These are phyloP conservation scores for Magnusiomyces magnusii DNA, from an alignment of 1,139 yeast species.

Conservation along the genomic window DNA sequence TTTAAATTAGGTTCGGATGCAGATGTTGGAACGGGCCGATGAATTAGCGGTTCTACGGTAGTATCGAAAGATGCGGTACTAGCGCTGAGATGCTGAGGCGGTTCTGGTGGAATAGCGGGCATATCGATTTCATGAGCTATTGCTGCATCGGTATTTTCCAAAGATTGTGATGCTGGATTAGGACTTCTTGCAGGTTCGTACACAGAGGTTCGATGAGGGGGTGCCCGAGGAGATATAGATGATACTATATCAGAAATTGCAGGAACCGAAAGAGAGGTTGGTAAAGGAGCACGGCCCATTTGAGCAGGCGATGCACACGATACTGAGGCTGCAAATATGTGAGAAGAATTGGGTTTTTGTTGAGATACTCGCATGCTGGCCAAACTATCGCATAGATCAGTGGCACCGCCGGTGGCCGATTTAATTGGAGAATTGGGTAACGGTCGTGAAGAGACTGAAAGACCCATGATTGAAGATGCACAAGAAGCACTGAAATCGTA, in stretches of 20 bases:
- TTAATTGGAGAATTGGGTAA: background rate
- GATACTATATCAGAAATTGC: background rate
- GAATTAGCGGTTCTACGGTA: background rate
- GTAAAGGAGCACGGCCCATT: background rate
- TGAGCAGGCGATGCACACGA: background rate
- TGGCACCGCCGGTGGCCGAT: background rate
- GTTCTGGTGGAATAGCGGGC: slow-evolving; percentile 15
- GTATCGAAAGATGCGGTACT: background rate
- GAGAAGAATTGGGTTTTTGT: background rate
- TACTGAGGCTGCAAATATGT: background rate
- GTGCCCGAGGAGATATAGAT: background rate
- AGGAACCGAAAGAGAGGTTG: background rate
- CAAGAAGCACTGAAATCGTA: background rate
- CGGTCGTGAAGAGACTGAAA: slow-evolving; percentile 1
- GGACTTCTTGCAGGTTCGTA: background rate
- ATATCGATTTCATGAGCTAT: slow-evolving; percentile 9
- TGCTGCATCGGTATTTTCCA: slow-evolving; percentile 6
- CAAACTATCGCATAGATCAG: background rate
- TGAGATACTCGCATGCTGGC: background rate
- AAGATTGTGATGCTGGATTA: slow-evolving; percentile 6
- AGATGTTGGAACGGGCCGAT: background rate
- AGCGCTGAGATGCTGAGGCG: background rate
- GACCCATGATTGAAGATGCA: background rate
- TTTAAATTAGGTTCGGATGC: slow-evolving; percentile 9
- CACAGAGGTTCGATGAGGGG: background rate